Conservation (phyloP, 768 basidiomycete species). For the Auricularia auricula-judae region DNA sequence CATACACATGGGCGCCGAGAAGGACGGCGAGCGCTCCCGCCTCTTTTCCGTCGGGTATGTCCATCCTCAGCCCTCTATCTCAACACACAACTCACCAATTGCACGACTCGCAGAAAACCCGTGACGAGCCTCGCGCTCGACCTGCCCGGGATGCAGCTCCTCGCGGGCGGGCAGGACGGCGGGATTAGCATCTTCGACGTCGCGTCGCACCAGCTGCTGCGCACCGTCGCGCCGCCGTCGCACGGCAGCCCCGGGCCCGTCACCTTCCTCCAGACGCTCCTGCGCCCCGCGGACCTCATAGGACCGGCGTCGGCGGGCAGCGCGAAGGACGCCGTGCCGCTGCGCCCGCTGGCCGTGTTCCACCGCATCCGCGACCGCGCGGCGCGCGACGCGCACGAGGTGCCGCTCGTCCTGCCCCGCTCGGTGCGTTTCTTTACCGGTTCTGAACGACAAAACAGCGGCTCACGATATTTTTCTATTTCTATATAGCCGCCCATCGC, state of each 20-base stretch:
- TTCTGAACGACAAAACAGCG: too few species aligned
- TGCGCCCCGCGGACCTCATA: conserved; percentile 80
- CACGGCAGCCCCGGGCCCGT: conserved; percentile 47
- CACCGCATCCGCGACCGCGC: conserved; percentile 63
- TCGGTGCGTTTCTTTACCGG: conserved; percentile 23
- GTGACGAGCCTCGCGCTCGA: conserved; percentile 71
- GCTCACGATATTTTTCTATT: background rate
- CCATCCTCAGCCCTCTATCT: background rate
- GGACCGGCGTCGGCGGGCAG: conserved; percentile 44
- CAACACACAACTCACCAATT: background rate
- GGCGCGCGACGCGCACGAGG: conserved; percentile 58
- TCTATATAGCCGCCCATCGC: background rate
- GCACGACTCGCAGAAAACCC: conserved; percentile 39
- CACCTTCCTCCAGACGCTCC: conserved; percentile 63
- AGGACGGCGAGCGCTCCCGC: conserved; percentile 38
- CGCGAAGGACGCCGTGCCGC: conserved; percentile 47
- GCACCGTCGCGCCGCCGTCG: conserved; percentile 59
- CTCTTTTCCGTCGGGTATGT: conserved; percentile 63
- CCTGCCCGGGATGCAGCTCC: conserved; percentile 59
- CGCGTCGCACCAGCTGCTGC: conserved; percentile 80
- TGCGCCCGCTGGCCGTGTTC: conserved; percentile 56
- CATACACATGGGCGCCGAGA: conserved; percentile 51
- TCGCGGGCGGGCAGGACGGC: conserved; percentile 72
- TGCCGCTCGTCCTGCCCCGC: conserved; percentile 47
- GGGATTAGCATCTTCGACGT: conserved; percentile 75